phyloP scores from a whole-genome alignment of 73 alveolate species.

The Symbiodinium natans region DNA sequence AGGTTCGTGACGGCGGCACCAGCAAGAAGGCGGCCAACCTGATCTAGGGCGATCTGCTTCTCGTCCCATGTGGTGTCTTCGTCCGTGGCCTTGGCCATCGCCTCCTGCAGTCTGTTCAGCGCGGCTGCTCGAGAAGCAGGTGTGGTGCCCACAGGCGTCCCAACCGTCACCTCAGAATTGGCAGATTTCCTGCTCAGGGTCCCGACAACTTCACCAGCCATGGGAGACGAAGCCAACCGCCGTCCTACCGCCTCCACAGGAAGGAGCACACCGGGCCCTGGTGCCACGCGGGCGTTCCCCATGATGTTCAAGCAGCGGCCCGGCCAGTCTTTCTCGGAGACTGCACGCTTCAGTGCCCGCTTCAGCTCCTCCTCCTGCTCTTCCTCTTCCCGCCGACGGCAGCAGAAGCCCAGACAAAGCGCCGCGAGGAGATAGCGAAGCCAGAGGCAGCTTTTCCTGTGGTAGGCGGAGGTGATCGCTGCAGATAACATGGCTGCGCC shows the following conservation, averaged over 20 bases:
- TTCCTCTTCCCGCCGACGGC: neutral
- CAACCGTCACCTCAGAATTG: slow-evolving; percentile 53
- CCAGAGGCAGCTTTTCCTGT: neutral
- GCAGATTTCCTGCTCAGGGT: no score
- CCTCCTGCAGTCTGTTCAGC: slow-evolving; percentile 44
- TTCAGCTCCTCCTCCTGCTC: slow-evolving; percentile 39
- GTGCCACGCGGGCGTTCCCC: slow-evolving; percentile 55
- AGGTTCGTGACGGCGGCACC: slow-evolving; percentile 4
- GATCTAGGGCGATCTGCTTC: no score
- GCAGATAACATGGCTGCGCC: neutral
- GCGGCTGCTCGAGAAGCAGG: slow-evolving; percentile 46
- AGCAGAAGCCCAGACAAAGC: neutral
- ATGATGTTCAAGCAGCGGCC: slow-evolving; percentile 8
- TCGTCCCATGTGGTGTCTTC: slow-evolving; percentile 44
- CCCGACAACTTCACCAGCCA: no score
- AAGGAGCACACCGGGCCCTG: slow-evolving; percentile 39
- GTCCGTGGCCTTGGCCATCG: slow-evolving; percentile 51
- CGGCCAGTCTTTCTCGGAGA: slow-evolving; percentile 41
- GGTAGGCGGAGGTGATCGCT: neutral
- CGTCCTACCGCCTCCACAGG: slow-evolving; percentile 86
- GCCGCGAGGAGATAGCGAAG: neutral
- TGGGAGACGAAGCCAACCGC: slow-evolving; percentile 71
- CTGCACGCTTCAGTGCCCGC: slow-evolving; percentile 13
- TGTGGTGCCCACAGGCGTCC: slow-evolving; percentile 56
- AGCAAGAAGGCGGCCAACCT: slow-evolving; percentile 28